phyloP scores from a whole-genome alignment of 352 stramenopile genomes.

The Phytophthora pini region DNA sequence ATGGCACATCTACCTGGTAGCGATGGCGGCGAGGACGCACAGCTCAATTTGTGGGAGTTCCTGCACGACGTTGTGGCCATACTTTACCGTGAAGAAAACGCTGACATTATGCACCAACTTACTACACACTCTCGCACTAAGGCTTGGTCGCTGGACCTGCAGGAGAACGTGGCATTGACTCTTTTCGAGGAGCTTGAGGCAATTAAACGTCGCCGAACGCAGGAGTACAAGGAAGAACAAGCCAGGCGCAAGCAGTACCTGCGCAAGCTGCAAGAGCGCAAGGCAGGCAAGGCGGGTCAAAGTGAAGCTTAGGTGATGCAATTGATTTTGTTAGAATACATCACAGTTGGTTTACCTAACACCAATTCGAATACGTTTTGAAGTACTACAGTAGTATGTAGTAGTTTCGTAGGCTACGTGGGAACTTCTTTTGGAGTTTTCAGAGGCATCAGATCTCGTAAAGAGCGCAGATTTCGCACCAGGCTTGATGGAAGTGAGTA shows the following conservation, averaged over 20 bases:
- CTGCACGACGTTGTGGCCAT: constrained; percentile 39
- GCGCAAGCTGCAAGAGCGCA: constrained; percentile 33
- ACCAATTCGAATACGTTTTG: too few species aligned
- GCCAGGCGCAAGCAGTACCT: constrained; percentile 41
- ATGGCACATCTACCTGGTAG: constrained; percentile 46
- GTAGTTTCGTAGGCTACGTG: too few species aligned
- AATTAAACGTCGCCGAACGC: constrained; percentile 34
- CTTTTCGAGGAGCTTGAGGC: constrained; percentile 43
- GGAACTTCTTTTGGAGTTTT: too few species aligned
- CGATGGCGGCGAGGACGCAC: constrained; percentile 20
- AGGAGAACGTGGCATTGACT: constrained; percentile 50
- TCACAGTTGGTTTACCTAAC: not conserved
- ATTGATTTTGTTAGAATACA: constrained; percentile 12
- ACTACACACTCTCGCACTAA: constrained; percentile 54
- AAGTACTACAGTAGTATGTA: too few species aligned
- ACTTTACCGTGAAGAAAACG: constrained; percentile 44
- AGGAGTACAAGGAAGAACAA: constrained; percentile 41
- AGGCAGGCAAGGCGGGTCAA: constrained; percentile 19
- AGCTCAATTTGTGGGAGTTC: constrained; percentile 61
- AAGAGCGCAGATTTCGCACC: too few species aligned
- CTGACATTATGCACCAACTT: constrained; percentile 60
- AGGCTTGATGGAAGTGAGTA: too few species aligned
- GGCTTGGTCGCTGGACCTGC: constrained; percentile 59
- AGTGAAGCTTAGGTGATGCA: constrained; percentile 20
- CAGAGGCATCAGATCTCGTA: too few species aligned